Conservation (phyloP, 148 eudicot species). For the Cornus controversa region DNA sequence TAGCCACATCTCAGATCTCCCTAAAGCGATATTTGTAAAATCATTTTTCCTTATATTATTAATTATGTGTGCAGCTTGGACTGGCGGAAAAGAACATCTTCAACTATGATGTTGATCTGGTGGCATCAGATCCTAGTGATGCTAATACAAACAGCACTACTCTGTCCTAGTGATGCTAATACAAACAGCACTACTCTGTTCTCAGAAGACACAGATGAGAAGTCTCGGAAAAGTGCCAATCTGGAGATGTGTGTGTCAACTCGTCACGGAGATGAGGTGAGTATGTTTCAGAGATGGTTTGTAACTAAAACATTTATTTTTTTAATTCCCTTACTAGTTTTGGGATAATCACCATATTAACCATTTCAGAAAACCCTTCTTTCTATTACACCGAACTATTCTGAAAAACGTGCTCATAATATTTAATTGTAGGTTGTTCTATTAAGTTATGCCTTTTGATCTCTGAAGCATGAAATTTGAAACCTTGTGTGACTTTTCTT, state of each 20-base stretch:
- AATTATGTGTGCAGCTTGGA: conserved; percentile 68
- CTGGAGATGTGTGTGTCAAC: conserved; percentile 51
- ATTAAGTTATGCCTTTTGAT: too few relatives aligned
- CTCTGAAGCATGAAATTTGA: too few relatives aligned
- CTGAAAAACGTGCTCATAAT: too few relatives aligned
- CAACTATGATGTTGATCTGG: conserved; percentile 67
- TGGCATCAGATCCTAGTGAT: conserved; percentile 87
- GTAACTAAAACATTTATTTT: not conserved
- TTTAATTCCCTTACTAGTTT: not conserved
- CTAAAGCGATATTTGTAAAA: not conserved
- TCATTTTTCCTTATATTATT: not conserved
- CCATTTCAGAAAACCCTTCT: too few relatives aligned
- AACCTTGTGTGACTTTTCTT: too few relatives aligned
- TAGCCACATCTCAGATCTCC: not conserved
- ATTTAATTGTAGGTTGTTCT: too few relatives aligned
- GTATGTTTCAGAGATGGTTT: conserved; percentile 8
- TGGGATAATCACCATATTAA: too few relatives aligned
- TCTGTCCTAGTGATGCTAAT: conserved; percentile 92
- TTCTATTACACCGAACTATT: too few relatives aligned
- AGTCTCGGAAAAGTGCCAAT: conserved; percentile 59
- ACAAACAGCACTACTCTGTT: conserved; percentile 89
- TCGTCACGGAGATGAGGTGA: conserved; percentile 68
- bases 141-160: too few relatives aligned
- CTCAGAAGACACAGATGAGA: conserved; percentile 98
- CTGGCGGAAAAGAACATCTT: conserved; percentile 81